Evolutionary conservation across 306 rosid species (phyloP).

Genomic region (Malus sylvestris): DNA sequence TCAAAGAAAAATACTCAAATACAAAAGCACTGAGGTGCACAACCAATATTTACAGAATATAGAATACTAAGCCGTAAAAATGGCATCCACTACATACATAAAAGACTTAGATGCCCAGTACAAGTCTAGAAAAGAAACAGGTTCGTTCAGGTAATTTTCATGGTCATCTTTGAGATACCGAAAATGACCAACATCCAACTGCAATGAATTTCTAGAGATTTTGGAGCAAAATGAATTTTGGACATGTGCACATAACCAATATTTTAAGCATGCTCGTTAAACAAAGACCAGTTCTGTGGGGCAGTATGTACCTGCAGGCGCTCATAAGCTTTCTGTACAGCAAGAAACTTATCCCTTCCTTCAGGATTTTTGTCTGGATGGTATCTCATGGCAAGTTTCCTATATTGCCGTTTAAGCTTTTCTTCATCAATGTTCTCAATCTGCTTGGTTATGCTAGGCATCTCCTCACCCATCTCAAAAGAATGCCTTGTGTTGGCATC

Average conservation of each 20-base stretch:
- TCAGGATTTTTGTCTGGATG: conserved; percentile 99
- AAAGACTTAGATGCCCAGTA: neutral
- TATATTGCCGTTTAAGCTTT: conserved; percentile 90
- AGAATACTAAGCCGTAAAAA: neutral
- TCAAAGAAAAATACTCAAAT: neutral
- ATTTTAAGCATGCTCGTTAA: neutral
- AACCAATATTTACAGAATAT: neutral
- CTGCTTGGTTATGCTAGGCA: conserved; percentile 69
- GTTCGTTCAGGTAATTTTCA: neutral
- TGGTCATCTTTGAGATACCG: neutral
- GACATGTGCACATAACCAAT: neutral
- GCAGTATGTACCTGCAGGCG: conserved; percentile 74
- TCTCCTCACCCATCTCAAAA: conserved; percentile 49
- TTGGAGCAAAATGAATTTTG: neutral
- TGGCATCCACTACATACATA: neutral
- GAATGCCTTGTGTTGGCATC: conserved; percentile 39
- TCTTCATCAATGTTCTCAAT: conserved; percentile 98
- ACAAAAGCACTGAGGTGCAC: neutral
- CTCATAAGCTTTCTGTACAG: conserved; percentile 98
- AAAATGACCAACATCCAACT: neutral
- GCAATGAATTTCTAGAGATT: neutral
- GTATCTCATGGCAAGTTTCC: conserved; percentile 98
- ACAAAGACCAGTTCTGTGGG: neutral
- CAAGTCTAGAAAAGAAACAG: neutral
- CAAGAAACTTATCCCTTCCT: conserved; percentile 95